Evolutionary conservation across 306 rosid genomes (phyloP), one percentile per base, ranked within the genome.

Genomic region (Dicorynia guianensis): DNA sequence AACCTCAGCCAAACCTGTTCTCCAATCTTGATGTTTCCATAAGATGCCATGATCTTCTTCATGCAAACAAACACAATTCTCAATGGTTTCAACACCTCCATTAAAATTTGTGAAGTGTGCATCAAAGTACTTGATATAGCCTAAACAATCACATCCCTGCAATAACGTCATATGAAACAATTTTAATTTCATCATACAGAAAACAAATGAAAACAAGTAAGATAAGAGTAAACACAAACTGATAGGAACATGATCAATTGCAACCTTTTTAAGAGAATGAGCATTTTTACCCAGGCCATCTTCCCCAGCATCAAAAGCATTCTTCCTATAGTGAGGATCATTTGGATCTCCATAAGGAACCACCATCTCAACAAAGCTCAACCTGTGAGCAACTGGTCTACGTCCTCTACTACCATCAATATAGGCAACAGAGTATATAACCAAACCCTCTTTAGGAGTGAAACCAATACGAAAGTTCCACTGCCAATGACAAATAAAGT

Each of bases 11-110:
- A 89, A 75, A 63, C 97, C 89, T 54, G 93, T 80, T 84, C 93
- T 89, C 97, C 97, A 91, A 82, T 91, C 97, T 82, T 91, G 97
- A 82, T 91, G 97, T 76, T 91, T 91, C 97, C 97, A 91, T 61
- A 91, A 60, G 20, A 89, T 89, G 56, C 97, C 97, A 69, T 89
- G 94, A 72, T 91, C 94, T 80, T 91, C 97, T 81, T 91, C 97
- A 36, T 91, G 97, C 80, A 91, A 59, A 76, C 97, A 91, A 67
- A 89, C 92, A 87, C 94, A 91, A 52, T 91, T 91, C 87, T 91
- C 97, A 5, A 63, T 87, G 59, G 93, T 91, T 87, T 91, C 94
- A 63, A 91, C 92, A 13, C 97, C 88, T 38, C 94, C 97, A 42
- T 81, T 85, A 76, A 89, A 91, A 76, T 89, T 91, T 59, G 92